Evolutionary conservation across 2,329 filamentous ascomycete genomes (phyloP).

Genomic region (Emergomyces africanus): DNA sequence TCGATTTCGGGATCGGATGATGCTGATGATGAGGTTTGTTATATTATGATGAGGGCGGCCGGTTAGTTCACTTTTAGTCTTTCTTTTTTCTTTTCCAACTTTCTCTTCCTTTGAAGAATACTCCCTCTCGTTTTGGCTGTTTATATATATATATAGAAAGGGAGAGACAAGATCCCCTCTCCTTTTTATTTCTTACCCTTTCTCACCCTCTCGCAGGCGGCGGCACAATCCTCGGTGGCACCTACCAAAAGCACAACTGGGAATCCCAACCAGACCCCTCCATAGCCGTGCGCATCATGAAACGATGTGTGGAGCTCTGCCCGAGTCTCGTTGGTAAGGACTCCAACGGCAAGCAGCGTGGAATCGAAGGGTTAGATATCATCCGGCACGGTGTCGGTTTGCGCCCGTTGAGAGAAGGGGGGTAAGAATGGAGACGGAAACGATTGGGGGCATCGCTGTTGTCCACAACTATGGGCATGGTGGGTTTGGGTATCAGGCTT

Average conservation of each 20-base stretch:
- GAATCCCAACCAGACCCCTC: constrained; percentile 66
- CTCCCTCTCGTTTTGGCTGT: neutral
- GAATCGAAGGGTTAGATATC: constrained; percentile 60
- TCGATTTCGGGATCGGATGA: constrained; percentile 61
- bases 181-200: too few species aligned
- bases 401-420: constrained; percentile 63
- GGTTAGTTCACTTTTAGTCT: constrained; percentile 16
- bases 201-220: constrained; percentile 38
- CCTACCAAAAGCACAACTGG: constrained; percentile 68
- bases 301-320: constrained; percentile 37
- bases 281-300: constrained; percentile 73
- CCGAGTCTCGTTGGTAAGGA: constrained; percentile 40
- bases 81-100: neutral
- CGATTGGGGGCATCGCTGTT: constrained; percentile 45
- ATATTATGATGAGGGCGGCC: constrained; percentile 67
- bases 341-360: constrained; percentile 22
- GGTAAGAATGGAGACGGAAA: constrained; percentile 61
- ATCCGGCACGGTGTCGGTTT: constrained; percentile 73
- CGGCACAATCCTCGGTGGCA: constrained; percentile 77
- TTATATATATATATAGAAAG: neutral
- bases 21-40: constrained; percentile 56
- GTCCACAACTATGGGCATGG: constrained; percentile 35
- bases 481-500: constrained; percentile 51
- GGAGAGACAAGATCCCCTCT: neutral
- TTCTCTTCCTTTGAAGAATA: neutral